Conservation (phyloP, 2,329 filamentous ascomycete genomes). For the Periconia sp. region DNA sequence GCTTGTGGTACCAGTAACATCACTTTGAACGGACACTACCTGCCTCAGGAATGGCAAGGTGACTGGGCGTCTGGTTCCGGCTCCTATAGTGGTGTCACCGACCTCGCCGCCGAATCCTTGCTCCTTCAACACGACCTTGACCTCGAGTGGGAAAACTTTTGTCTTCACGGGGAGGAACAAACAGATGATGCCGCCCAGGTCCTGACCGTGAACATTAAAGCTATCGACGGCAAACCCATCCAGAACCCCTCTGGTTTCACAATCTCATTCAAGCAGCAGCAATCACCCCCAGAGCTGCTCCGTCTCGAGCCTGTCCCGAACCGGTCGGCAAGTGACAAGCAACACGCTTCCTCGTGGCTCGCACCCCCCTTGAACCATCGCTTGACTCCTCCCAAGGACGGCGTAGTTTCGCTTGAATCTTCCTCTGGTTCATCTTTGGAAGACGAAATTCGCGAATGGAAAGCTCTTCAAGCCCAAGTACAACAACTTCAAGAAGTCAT, state of each 20-base stretch:
- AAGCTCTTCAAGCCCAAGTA: conserved; percentile 42
- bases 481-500: conserved; percentile 41
- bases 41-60: conserved; percentile 43
- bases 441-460: conserved; percentile 46
- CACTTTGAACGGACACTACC: conserved; percentile 44
- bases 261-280: conserved; percentile 43
- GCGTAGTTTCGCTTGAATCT: neutral
- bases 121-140: conserved; percentile 38
- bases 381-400: conserved; percentile 17
- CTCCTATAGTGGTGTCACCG: conserved; percentile 30
- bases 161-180: conserved; percentile 36
- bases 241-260: conserved; percentile 39
- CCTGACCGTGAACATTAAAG: conserved; percentile 43
- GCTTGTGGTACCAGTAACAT: conserved; percentile 45
- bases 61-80: conserved; percentile 39
- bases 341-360: conserved; percentile 39
- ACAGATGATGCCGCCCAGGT: conserved; percentile 38
- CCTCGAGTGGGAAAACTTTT: conserved; percentile 43
- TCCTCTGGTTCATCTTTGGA: conserved; percentile 29
- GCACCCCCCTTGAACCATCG: conserved; percentile 39
- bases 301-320: conserved; percentile 38
- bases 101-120: conserved; percentile 37
- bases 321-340: conserved; percentile 25
- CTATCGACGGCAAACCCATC: conserved; percentile 39
- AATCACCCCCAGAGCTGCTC: conserved; percentile 39